Conservation (phyloP, 148 eudicot genomes). For the Spergularia marina region DNA sequence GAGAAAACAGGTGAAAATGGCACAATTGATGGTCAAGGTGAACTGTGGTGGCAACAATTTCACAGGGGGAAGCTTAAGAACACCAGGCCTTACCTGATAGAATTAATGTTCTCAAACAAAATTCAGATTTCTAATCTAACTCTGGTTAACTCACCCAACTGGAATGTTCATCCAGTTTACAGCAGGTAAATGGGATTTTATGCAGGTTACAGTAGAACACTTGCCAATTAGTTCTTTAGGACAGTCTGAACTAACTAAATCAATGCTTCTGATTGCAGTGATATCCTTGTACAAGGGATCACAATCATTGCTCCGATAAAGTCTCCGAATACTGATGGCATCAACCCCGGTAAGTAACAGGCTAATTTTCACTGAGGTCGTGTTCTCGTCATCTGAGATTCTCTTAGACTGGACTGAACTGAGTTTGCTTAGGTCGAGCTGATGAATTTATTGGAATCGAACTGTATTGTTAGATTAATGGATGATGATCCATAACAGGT, state of each 20-base stretch:
- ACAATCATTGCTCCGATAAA: slow-evolving; percentile 79
- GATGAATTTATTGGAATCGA: too few species aligned
- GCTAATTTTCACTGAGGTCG: background rate
- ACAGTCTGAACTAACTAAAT: background rate
- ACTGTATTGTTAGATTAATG: too few species aligned
- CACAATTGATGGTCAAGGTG: slow-evolving; percentile 89
- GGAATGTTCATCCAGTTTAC: slow-evolving; percentile 92
- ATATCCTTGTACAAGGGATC: slow-evolving; percentile 67
- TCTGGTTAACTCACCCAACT: slow-evolving; percentile 78
- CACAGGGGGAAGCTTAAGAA: slow-evolving; percentile 50
- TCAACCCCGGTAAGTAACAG: slow-evolving; percentile 74
- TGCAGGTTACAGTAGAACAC: background rate
- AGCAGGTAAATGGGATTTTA: slow-evolving; percentile 54
- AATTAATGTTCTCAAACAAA: slow-evolving; percentile 70
- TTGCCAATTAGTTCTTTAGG: background rate
- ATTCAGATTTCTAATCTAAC: slow-evolving; percentile 78
- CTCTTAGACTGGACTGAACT: too few species aligned
- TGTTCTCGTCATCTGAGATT: too few species aligned
- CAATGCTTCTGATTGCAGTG: slow-evolving; percentile 37
- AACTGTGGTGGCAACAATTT: slow-evolving; percentile 77
- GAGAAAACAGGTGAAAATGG: slow-evolving; percentile 68
- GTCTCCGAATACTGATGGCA: slow-evolving; percentile 91
- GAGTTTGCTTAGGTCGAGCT: too few species aligned
- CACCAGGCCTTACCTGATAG: slow-evolving; percentile 88
- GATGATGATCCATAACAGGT: background rate